Base-by-base conservation (phyloP, 768 basidiomycete species). In the Paxillus ammoniavirescens region DNA sequence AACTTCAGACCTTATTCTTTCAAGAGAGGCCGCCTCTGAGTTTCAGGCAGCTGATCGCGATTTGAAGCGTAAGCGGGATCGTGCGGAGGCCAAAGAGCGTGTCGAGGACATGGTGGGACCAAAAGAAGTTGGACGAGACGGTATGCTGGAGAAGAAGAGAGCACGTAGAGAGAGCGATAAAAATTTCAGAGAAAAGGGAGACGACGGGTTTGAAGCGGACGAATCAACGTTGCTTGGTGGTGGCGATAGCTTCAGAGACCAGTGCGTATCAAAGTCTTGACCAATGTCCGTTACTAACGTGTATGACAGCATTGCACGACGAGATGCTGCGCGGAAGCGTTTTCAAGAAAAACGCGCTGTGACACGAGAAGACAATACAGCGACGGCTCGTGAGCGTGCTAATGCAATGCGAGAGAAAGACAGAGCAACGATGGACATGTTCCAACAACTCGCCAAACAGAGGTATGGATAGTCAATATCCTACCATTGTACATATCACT, bases 381-480 rank as follows among this genome's bases (percentile, higher is more conserved):
- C 76, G 26, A 78, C 70, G 1, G 65, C 75, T 12, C 79, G 82
- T 40, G 91, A 94, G 64, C 81, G 88, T 51, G 76, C 80, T 0
- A 75, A 63, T 21, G 84, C 80, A 5, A 75, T 84, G 53, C 84
- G 80, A 61, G 84, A 88, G 64, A 94, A 91, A 65, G 93, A 97
- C 63, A 86, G 84, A 67, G 89, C 85, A 15, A 97, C 93, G 0
- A 98, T 98, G 92, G 92, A 92, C 53, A 95, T 94, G 93, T 93
- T 97, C 71, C 90, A 90, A 71, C 84, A 87, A 59, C 73, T 96
- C 66, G 94, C 93, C n/a, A 93, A 89, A 67, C 79, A 89, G 63
- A 76, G 89, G 52, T 96, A 91, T 61, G 93, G 92, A 30, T 92
- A 69, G 79, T 40, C 18, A 26, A 26, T 26, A 38, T 47, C 53